phyloP scores from a whole-genome alignment of 2,329 filamentous ascomycete genomes.

The Akanthomyces uredinophilus region DNA sequence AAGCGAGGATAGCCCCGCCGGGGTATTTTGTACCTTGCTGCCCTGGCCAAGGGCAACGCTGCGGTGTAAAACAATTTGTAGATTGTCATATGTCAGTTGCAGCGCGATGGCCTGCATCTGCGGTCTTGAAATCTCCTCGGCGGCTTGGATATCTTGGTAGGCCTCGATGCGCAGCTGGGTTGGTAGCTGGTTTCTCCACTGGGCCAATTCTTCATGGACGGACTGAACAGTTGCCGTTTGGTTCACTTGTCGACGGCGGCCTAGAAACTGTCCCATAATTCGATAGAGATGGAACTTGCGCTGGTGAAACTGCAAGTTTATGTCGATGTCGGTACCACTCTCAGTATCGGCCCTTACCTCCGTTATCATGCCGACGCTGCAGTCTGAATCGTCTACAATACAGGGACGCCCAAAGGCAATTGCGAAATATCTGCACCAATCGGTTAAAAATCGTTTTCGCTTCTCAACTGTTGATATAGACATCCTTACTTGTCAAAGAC shows the following conservation, averaged over 20 bases:
- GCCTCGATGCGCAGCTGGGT: slow-evolving; percentile 1
- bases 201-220: slow-evolving; percentile 2
- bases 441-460: not conserved
- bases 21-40: slow-evolving; percentile 2
- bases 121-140: not conserved
- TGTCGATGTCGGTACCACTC: not conserved
- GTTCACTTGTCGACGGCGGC: slow-evolving; percentile 1
- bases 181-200: slow-evolving; percentile 9
- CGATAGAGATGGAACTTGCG: slow-evolving; percentile 12
- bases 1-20: not conserved
- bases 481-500: slow-evolving; percentile 13
- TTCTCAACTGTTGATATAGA: too few species aligned
- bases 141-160: not conserved
- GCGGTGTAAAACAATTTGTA: slow-evolving; percentile 13
- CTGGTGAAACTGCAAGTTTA: slow-evolving; percentile 1
- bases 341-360: not conserved
- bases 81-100: slow-evolving; percentile 13
- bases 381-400: slow-evolving; percentile 13
- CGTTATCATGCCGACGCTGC: slow-evolving; percentile 10
- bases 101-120: slow-evolving; percentile 13
- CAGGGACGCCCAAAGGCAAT: slow-evolving; percentile 14
- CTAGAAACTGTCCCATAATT: slow-evolving; percentile 12
- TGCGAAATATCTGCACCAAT: slow-evolving; percentile 1
- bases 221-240: not conserved
- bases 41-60: not conserved